Conservation (phyloP, 2,329 filamentous ascomycete genomes). For the Rhynchosporium agropyri region DNA sequence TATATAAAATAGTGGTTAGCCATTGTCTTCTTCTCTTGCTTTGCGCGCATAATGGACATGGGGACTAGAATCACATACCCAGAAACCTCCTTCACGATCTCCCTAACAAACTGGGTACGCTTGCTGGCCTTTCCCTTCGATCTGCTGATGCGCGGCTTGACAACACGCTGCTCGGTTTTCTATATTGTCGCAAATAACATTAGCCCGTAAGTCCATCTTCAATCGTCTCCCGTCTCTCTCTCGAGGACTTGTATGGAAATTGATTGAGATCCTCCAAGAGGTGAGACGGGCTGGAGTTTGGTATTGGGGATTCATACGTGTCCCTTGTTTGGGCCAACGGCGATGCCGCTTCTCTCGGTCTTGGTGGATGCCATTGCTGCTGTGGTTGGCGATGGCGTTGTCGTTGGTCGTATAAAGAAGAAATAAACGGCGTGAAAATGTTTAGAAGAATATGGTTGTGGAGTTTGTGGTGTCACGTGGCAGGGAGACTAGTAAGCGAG, state of each 20-base stretch:
- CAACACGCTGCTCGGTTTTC: constrained; percentile 81
- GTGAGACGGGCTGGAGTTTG: constrained; percentile 55
- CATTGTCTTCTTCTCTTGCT: background rate
- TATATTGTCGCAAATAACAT: constrained; percentile 47
- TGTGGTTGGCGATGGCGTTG: constrained; percentile 14
- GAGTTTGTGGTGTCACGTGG: constrained; percentile 5
- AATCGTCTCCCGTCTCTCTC: constrained; percentile 15
- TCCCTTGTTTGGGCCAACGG: constrained; percentile 65
- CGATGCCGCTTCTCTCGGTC: constrained; percentile 57
- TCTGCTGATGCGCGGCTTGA: constrained; percentile 77
- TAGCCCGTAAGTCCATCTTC: constrained; percentile 55
- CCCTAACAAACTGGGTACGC: constrained; percentile 94
- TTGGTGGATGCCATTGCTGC: constrained; percentile 60
- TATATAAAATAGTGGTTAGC: constrained; percentile 39
- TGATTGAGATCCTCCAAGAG: constrained; percentile 72
- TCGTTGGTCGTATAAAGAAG: constrained; percentile 18
- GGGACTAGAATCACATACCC: constrained; percentile 62
- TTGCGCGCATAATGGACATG: too few relatives aligned
- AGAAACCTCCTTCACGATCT: constrained; percentile 98
- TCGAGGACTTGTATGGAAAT: constrained; percentile 17
- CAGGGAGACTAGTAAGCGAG: background rate
- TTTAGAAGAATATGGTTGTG: constrained; percentile 13
- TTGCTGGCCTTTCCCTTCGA: constrained; percentile 97
- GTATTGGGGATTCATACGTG: constrained; percentile 54
- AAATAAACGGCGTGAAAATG: constrained; percentile 12